Conservation (phyloP, 192 early-diverging fungal species). For the Irineochytrium annulatum region DNA sequence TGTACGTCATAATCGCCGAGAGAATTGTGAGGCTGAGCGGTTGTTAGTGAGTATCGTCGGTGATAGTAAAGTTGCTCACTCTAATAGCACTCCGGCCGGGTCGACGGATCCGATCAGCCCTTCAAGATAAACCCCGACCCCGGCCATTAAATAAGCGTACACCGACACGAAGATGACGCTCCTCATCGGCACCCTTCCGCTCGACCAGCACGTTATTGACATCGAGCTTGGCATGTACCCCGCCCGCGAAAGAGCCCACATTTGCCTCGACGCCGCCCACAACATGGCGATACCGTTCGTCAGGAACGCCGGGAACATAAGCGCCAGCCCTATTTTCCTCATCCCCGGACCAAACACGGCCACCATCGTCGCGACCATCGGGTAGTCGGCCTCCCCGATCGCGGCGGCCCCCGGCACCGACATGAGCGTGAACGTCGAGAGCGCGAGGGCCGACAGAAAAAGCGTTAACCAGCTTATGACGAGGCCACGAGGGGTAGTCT, state of each 20-base stretch:
- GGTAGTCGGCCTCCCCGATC: background rate
- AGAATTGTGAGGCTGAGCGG: slow-evolving; percentile 7
- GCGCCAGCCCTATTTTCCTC: background rate
- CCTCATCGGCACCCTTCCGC: slow-evolving; percentile 2
- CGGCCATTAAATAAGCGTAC: slow-evolving; percentile 1
- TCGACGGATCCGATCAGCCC: background rate
- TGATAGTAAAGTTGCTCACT: background rate
- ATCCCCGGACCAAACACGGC: background rate
- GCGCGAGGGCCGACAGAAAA: background rate
- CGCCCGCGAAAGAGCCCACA: slow-evolving; percentile 12
- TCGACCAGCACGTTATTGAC: background rate
- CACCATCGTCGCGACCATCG: background rate
- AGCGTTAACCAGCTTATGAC: background rate
- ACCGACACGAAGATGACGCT: background rate
- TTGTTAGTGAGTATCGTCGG: background rate
- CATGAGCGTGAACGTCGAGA: background rate
- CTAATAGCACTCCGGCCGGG: background rate
- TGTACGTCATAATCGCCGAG: slow-evolving; percentile 13
- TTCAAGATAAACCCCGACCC: background rate
- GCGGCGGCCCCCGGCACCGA: background rate
- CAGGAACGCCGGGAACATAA: background rate
- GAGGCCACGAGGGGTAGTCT: background rate
- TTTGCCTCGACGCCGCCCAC: slow-evolving; percentile 7
- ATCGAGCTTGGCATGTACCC: background rate
- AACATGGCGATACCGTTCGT: slow-evolving; percentile 7